These are phyloP conservation scores for Hawksworthiomyces lignivorus DNA, from an alignment of 2,329 filamentous ascomycete species.

Conservation along the genomic window DNA sequence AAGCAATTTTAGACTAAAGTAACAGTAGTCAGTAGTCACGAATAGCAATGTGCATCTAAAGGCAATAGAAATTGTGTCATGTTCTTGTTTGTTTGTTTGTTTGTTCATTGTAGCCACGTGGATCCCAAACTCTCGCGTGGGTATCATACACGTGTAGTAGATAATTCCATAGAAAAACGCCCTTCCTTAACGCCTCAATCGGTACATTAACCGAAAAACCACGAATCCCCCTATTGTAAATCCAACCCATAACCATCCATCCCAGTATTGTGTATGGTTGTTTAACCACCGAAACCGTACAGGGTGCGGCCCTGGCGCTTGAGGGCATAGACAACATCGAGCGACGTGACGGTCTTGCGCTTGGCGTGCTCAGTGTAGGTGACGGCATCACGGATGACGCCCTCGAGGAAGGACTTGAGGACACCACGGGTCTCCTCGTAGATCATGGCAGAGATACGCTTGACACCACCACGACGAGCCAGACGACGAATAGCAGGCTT, in stretches of 20 bases:
- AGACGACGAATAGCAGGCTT: slow-evolving; percentile 98
- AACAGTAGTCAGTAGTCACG: not conserved
- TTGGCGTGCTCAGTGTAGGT: slow-evolving; percentile 76
- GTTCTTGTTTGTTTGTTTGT: not conserved
- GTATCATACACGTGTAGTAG: not conserved
- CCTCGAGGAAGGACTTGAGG: slow-evolving; percentile 71
- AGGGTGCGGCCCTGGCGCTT: slow-evolving; percentile 69
- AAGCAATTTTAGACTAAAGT: not conserved
- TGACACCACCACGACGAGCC: slow-evolving; percentile 97
- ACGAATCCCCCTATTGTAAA: not conserved
- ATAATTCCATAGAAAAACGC: slow-evolving; percentile 8
- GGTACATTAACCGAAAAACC: not conserved
- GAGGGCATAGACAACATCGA: slow-evolving; percentile 60
- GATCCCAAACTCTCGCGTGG: slow-evolving; percentile 1
- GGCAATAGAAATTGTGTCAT: too few species aligned
- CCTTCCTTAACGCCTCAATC: slow-evolving; percentile 9
- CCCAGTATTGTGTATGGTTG: not conserved
- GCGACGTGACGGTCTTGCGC: slow-evolving; percentile 70
- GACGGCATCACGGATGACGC: slow-evolving; percentile 68
- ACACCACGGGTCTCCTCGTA: slow-evolving; percentile 74
- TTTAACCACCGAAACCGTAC: slow-evolving; percentile 85
- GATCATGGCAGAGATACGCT: slow-evolving; percentile 97
- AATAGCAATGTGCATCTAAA: not conserved
- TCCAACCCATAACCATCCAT: too few species aligned
- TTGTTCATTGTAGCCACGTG: slow-evolving; percentile 3